Evolutionary conservation across 225 moss, liverwort and hornwort genomes (phyloP), one percentile per base, ranked within the genome.

Genomic region (Sphagnum contortum): DNA sequence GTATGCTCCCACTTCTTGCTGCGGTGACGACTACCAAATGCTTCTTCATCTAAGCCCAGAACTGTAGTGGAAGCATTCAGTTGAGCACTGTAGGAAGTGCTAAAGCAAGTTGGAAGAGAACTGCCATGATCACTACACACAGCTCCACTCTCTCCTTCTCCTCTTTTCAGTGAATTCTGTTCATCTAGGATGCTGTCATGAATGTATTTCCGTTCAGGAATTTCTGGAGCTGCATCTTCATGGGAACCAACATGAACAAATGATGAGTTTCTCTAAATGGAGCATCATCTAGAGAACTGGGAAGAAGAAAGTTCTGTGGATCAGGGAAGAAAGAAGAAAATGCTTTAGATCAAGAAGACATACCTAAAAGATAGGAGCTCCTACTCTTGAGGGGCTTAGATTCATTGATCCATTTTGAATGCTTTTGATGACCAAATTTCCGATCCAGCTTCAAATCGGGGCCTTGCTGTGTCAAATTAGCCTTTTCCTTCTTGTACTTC

Each of bases 401-500:
- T 57, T 47, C 1, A 5, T 45, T 9, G 48, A 45, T 29, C 29
- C 29, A 29, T 29, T 29, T 29, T 29, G 29, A 29, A 29, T 29
- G 29, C 66, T 82, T 86, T 47, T 77, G 60, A 59, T 58, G 88
- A 56, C 64, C 64, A 12, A 62, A 73, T 57, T 74, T 77, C 60
- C 70, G 76, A 63, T 77, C 85, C 63, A 68, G 70, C 68, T 73
- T 73, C 7, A 65, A 66, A 4, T 56, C 74, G 4, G 71, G 73
- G n/a, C 3, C 12, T 46, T 62, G 57, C 51, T 66, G 64, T 53
- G 75, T 50, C n/a, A 78, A 75, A 3, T 66, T 73, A 10, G 64
- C 69, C 62, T 81, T 85, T 63, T 79, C 81, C 66, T 66, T 69
- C 14, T 79, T 85, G 66, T 79, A 78, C 76, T 88, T 91, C 4